Conservation (phyloP, 768 basidiomycete genomes). For the Pleurotus eryngii region DNA sequence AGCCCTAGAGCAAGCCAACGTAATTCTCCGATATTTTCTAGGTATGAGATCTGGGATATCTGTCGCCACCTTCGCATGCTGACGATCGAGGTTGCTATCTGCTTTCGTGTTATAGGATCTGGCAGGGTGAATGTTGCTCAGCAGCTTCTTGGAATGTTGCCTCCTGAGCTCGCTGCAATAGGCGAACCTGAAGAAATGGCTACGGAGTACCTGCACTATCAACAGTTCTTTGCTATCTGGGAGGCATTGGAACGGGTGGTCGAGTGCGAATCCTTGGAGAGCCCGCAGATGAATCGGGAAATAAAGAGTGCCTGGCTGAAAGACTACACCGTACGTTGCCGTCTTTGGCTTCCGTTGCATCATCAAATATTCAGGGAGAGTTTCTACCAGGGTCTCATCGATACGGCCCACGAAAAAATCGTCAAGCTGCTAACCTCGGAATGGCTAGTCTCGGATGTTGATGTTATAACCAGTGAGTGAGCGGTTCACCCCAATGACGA, state of each 20-base stretch:
- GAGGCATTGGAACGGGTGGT: conserved; percentile 58
- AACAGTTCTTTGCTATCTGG: conserved; percentile 78
- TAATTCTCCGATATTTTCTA: conserved; percentile 86
- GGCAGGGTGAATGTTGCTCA: conserved; percentile 73
- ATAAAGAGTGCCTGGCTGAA: conserved; percentile 56
- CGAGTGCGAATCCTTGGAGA: conserved; percentile 57
- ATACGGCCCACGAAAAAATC: conserved; percentile 62
- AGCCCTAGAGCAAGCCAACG: conserved; percentile 84
- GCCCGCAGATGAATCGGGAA: conserved; percentile 56
- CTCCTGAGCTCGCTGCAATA: conserved; percentile 58
- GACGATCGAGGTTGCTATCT: not conserved
- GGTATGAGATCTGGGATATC: conserved; percentile 41
- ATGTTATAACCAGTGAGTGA: conserved; percentile 35
- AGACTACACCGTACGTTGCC: conserved; percentile 53
- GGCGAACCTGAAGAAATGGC: conserved; percentile 68
- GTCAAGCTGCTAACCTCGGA: conserved; percentile 71
- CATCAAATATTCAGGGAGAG: not conserved
- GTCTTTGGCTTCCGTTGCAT: too few relatives aligned
- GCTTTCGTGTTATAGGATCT: conserved; percentile 41
- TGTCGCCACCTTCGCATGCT: not conserved
- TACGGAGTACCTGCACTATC: conserved; percentile 75
- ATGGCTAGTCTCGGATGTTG: conserved; percentile 65
- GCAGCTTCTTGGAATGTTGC: conserved; percentile 54
- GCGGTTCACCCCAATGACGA: not conserved
- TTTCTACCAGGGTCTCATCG: conserved; percentile 47